Evolutionary conservation across 208 protist species (phyloP).

Genomic region (Zelonia costaricensis): DNA sequence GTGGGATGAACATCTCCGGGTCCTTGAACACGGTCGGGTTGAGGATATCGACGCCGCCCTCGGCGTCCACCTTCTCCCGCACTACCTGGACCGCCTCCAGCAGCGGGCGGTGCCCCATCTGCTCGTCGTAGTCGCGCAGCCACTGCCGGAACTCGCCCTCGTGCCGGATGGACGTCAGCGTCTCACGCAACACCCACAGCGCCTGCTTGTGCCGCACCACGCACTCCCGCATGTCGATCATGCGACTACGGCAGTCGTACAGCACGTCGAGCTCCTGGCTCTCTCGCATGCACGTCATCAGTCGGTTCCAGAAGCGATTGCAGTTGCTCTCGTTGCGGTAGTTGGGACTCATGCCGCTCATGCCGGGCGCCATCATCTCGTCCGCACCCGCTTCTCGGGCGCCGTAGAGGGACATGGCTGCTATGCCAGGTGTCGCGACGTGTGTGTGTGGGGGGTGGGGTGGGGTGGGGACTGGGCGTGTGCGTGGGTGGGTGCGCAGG

Average conservation of each 20-base stretch:
- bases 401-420: constrained; percentile 78
- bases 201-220: constrained; percentile 79
- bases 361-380: constrained; percentile 55
- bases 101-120: constrained; percentile 80
- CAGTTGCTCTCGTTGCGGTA: constrained; percentile 78
- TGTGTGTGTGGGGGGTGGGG: too few species aligned
- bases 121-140: constrained; percentile 75
- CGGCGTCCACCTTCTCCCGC: constrained; percentile 53
- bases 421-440: not conserved
- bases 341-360: constrained; percentile 58
- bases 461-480: not conserved
- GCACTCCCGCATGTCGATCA: constrained; percentile 86
- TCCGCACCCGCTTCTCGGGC: constrained; percentile 60
- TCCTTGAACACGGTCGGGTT: constrained; percentile 89
- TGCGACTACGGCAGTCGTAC: constrained; percentile 85
- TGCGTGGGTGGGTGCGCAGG: not conserved
- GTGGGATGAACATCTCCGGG: constrained; percentile 75
- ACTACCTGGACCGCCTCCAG: constrained; percentile 77
- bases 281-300: constrained; percentile 84
- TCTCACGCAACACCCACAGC: constrained; percentile 86
- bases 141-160: constrained; percentile 70
- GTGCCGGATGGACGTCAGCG: constrained; percentile 74
- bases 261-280: constrained; percentile 87
- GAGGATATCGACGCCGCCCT: constrained; percentile 73
- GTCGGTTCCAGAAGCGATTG: constrained; percentile 77